Percentiles rank a stretch among this genome's conserved stretches.
These are phyloP conservation scores for Trichosporon faecale DNA, from an alignment of 1,284 basidiomycete genomes.

Conservation along the genomic window DNA sequence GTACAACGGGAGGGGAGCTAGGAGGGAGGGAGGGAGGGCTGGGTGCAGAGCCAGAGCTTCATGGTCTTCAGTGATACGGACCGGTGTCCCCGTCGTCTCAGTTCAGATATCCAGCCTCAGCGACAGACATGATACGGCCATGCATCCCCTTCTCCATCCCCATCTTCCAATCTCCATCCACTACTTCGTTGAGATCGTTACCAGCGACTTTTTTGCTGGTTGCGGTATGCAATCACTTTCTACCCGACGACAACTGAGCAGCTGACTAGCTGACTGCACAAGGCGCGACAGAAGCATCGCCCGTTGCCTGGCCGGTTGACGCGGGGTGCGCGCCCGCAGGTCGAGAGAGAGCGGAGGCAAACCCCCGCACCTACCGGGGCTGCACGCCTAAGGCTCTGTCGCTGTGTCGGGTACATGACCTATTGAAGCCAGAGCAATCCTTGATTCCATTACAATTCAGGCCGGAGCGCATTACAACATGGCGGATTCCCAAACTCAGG, in stretches of 20 bases:
- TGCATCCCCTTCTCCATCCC: neutral
- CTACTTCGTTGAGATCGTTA: neutral
- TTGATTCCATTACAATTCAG: conserved; percentile 1
- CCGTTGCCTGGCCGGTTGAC: neutral
- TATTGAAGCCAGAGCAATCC: neutral
- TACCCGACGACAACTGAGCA: neutral
- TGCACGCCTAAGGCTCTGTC: neutral
- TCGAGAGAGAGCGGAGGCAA: neutral
- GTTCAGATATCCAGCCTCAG: neutral
- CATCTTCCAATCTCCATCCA: neutral
- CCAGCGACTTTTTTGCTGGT: neutral
- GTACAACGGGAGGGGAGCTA: too few species aligned
- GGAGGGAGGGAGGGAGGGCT: too few species aligned
- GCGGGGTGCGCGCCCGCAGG: neutral
- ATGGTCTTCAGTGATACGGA: neutral
- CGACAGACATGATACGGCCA: neutral
- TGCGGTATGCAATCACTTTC: neutral
- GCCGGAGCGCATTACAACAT: neutral
- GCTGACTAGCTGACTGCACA: neutral
- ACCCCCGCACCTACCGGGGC: neutral
- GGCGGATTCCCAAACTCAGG: neutral
- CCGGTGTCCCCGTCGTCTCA: neutral
- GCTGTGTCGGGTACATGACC: too few species aligned
- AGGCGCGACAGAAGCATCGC: neutral
- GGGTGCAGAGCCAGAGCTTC: neutral